phyloP scores from a whole-genome alignment of 352 stramenopile species.

The Phytophthora tubulina region DNA sequence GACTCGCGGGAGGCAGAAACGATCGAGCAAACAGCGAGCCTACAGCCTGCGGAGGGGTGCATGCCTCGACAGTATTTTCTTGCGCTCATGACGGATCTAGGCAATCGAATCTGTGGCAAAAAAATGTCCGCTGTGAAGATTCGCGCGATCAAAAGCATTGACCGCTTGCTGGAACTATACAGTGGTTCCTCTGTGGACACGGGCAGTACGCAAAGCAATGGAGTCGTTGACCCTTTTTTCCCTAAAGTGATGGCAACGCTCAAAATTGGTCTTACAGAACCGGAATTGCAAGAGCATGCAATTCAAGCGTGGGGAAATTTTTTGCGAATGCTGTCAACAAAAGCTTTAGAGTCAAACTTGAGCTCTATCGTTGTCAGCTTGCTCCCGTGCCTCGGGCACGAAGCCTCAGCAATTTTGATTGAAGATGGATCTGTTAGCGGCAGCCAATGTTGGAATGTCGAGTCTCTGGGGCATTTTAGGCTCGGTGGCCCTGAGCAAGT shows the following conservation, averaged over 20 bases:
- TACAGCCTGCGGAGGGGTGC: constrained; percentile 43
- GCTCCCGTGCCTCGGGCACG: constrained; percentile 72
- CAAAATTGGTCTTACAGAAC: constrained; percentile 77
- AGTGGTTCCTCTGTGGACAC: constrained; percentile 39
- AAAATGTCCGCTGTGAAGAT: constrained; percentile 53
- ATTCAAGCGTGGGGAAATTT: constrained; percentile 85
- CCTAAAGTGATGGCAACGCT: constrained; percentile 92
- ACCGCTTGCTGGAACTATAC: constrained; percentile 75
- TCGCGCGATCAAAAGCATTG: constrained; percentile 78
- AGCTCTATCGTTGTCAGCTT: constrained; percentile 90
- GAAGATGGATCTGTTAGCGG: constrained; percentile 36
- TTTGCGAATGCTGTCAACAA: constrained; percentile 79
- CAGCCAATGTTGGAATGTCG: constrained; percentile 54
- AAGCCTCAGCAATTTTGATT: constrained; percentile 52
- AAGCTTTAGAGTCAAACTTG: constrained; percentile 86
- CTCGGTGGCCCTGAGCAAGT: constrained; percentile 18
- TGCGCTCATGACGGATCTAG: constrained; percentile 85
- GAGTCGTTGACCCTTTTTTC: constrained; percentile 83
- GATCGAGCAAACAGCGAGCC: constrained; percentile 28
- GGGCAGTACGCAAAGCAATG: constrained; percentile 42
- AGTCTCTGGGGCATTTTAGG: constrained; percentile 42
- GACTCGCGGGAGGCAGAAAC: constrained; percentile 30
- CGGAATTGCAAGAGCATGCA: constrained; percentile 61
- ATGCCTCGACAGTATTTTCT: constrained; percentile 87
- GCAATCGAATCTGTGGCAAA: constrained; percentile 66